A percentile compares a stretch with the other conserved stretches of the same genome.
phyloP scores from a whole-genome alignment of 192 early-diverging fungal genomes.

The Dissophora globulifera region DNA sequence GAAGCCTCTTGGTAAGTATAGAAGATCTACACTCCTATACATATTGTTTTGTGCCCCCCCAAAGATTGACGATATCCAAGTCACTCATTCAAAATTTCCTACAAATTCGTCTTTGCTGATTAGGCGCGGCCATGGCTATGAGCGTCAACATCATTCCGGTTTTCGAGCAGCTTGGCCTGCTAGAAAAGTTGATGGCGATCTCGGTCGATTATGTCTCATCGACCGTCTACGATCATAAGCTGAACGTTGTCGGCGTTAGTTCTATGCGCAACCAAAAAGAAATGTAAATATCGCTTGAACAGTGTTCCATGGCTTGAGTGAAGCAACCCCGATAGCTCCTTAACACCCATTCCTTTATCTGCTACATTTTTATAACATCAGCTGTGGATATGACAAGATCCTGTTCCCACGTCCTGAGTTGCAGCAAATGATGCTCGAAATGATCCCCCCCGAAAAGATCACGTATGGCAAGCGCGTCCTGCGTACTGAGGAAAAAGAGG shows the following conservation, averaged over 20 bases:
- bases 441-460: conserved; percentile 24
- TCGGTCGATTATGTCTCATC: conserved; percentile 1
- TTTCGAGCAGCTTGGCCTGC: conserved; percentile 28
- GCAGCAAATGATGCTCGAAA: conserved; percentile 16
- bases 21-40: too few species aligned
- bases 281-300: conserved; percentile 2
- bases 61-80: too few species aligned
- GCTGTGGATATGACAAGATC: conserved; percentile 26
- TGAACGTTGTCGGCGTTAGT: conserved; percentile 15
- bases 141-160: conserved; percentile 28
- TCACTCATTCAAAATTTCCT: too few species aligned
- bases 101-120: too few species aligned
- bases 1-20: conserved; percentile 19
- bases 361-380: not conserved
- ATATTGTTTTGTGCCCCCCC: too few species aligned
- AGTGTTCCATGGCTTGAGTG: not conserved
- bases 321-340: not conserved
- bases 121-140: conserved; percentile 24
- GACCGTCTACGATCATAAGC: not conserved
- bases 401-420: conserved; percentile 22
- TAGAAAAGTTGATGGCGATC: conserved; percentile 21
- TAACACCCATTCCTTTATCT: not conserved
- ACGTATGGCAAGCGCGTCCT: conserved; percentile 15
- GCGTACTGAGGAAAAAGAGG: conserved; percentile 8
- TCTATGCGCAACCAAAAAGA: conserved; percentile 10